A percentile compares a stretch with the other conserved stretches of the same genome.
These are phyloP conservation scores for Stramenopiles sp. DNA, from an alignment of 352 stramenopile genomes.

Conservation along the genomic window DNA sequence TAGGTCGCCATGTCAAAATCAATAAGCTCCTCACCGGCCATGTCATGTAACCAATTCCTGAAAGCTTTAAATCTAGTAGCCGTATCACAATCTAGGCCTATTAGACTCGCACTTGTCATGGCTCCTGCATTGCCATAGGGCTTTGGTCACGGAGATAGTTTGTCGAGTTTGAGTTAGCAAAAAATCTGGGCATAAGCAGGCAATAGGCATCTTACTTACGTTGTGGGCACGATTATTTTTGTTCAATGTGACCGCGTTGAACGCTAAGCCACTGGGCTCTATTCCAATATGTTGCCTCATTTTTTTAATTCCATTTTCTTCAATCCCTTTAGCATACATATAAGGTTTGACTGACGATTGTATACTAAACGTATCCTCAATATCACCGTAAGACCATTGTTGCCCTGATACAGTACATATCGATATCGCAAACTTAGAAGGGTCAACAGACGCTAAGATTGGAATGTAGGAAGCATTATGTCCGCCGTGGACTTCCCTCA, in stretches of 20 bases:
- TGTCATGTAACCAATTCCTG: conserved; percentile 21
- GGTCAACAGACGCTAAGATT: conserved; percentile 22
- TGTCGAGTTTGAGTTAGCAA: conserved; percentile 22
- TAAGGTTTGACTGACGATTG: conserved; percentile 28
- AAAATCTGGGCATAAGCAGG: no score
- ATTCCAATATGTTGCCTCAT: conserved; percentile 26
- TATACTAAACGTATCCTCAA: conserved; percentile 21
- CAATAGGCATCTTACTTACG: no score
- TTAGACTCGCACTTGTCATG: conserved; percentile 25
- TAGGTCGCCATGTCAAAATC: conserved; percentile 28
- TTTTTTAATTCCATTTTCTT: conserved; percentile 20
- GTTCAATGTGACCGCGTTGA: conserved; percentile 29
- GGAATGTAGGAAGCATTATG: conserved; percentile 29
- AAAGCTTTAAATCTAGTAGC: conserved; percentile 26
- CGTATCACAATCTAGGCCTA: conserved; percentile 16
- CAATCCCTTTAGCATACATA: conserved; percentile 25
- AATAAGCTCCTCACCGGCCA: conserved; percentile 21
- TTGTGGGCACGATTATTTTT: no score
- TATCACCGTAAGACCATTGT: conserved; percentile 22
- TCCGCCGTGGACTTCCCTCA: conserved; percentile 13
- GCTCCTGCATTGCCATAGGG: conserved; percentile 30
- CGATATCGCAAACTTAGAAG: conserved; percentile 25
- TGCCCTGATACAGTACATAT: conserved; percentile 28
- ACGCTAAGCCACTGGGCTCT: conserved; percentile 28
- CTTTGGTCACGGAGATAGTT: conserved; percentile 30